phyloP scores from a whole-genome alignment of 306 rosid genomes.

The Ceratonia siliqua region DNA sequence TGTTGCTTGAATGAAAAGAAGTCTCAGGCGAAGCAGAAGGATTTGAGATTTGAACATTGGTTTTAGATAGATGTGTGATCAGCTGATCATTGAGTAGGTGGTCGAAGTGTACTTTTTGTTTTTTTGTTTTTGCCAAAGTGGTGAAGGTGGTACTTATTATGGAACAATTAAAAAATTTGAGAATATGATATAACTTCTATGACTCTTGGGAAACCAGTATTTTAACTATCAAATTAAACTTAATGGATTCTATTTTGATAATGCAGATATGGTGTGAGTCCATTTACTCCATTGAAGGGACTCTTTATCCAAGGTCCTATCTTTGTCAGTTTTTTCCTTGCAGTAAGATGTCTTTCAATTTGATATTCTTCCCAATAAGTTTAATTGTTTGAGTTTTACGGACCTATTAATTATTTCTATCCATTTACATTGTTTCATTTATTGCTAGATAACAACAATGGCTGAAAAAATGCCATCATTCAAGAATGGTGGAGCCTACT shows the following conservation, averaged over 20 bases:
- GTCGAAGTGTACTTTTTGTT: conserved; percentile 8
- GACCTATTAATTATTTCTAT: conserved; percentile 31
- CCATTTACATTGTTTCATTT: conserved; percentile 33
- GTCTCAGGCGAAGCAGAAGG: background rate
- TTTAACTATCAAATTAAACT: conserved; percentile 24
- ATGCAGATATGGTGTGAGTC: conserved; percentile 78
- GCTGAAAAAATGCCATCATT: conserved; percentile 90
- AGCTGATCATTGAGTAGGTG: conserved; percentile 13
- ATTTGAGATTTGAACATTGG: conserved; percentile 13
- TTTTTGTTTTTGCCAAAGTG: too few relatives aligned
- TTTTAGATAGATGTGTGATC: conserved; percentile 27
- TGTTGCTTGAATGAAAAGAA: conserved; percentile 4
- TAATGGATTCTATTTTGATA: conserved; percentile 27
- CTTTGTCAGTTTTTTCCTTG: conserved; percentile 86
- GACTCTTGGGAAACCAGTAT: conserved; percentile 14
- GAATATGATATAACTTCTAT: background rate
- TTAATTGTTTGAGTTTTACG: conserved; percentile 13
- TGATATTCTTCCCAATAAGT: conserved; percentile 9
- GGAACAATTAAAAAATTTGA: conserved; percentile 9
- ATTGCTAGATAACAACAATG: conserved; percentile 75
- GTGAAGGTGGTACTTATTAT: too few relatives aligned
- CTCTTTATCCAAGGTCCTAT: conserved; percentile 75
- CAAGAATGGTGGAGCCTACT: conserved; percentile 82
- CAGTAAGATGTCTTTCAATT: conserved; percentile 58
- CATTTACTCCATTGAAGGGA: conserved; percentile 84